Base-by-base conservation (phyloP, 768 basidiomycete genomes). In the Macrolepiota albuminosa region DNA sequence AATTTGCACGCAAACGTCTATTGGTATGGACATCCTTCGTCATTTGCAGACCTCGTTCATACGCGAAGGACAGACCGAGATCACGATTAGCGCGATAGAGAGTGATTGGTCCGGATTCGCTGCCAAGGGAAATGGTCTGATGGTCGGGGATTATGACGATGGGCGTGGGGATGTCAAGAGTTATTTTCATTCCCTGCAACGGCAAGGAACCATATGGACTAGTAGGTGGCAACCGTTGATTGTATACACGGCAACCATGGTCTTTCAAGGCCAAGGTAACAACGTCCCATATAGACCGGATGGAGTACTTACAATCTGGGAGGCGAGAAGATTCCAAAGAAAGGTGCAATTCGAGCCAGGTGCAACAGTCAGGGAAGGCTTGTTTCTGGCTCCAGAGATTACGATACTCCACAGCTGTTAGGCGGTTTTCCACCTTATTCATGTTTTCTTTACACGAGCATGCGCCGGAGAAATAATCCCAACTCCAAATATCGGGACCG, bases 381-480 rank as follows among this genome's bases (percentile, higher is more conserved):
- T 69, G 62, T 61, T 66, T 62, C 55, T 68, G 54, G 8, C 42
- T 51, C 61, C 60, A 49, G 45, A 58, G 33, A 33, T 58, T 47
- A n/a, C 50, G 18, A 34, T 57, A 56, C 31, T 53, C 59, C 13
- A 52, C 55, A 54, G 36, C 54, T 18, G 36, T 39, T 56, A 21
- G 54, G 43, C 60, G 18, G 14, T 48, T 42, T 49, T 31, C 47
- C 13, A 45, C 13, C 16, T 39, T 53, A 36, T 57, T 61, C 40
- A 26, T 59, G 39, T 54, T 64, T 45, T 68, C 65, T 45, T 66
- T 58, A 66, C 83, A 84, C n/a, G 71, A 71, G 65, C 84, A 85
- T 16, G 78, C 74, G 1, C 81, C 75, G 50, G 72, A 76, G 56
- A 82, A 79, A 57, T 81, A 77, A 47, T 80, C 78, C 83, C 83